Base-by-base conservation (phyloP, 768 basidiomycete species). In the Kwoniella sp. region DNA sequence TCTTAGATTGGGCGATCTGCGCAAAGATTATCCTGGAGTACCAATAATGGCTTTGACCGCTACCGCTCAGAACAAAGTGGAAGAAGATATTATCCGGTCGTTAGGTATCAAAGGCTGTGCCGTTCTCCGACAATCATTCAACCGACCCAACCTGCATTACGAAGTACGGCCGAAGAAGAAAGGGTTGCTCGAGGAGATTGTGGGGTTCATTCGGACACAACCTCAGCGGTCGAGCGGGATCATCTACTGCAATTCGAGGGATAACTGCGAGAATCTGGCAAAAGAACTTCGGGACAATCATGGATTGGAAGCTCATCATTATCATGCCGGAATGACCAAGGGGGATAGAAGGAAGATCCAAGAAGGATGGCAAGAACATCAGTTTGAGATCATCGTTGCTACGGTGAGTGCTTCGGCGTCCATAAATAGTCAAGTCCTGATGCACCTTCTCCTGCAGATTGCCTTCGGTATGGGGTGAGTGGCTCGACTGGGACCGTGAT, bases 41-140 rank as follows among this genome's bases (percentile, higher is more conserved):
- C 95, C 96, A 0, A 90, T 98, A 73, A 96, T 97, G 87, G 96
- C 96, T 0, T 84, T 98, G 52, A 99, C 96, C 0, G 96, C 93
- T 7, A 99, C 95, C 0, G 96, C 95, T 2, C 92, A 91, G 74
- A 83, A 85, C 45, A 84, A 87, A 58, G 89, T 89, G 0, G 85
- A 90, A 51, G 84, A 86, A 23, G 93, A 98, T 80, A 91, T 99
- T 73, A 85, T 89, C 58, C 78, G 83, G 20, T 87, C 86, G 13
- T 86, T 98, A 9, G 82, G 85, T 26, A 85, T 97, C 63, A 76
- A 74, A 23, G 79, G 84, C 63, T 86, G 87, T 58, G 84, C 85
- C 11, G 83, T 86, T 25, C 85, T 95, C 61, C 85, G 83, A 1
- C 89, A 92, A 72, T 94, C 93, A 0, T 96, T 96, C 83, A 97